A percentile compares a stretch with the other conserved stretches of the same genome.
Evolutionary conservation across 192 early-diverging fungal genomes (phyloP).

Genomic region (Coemansia biformis): DNA sequence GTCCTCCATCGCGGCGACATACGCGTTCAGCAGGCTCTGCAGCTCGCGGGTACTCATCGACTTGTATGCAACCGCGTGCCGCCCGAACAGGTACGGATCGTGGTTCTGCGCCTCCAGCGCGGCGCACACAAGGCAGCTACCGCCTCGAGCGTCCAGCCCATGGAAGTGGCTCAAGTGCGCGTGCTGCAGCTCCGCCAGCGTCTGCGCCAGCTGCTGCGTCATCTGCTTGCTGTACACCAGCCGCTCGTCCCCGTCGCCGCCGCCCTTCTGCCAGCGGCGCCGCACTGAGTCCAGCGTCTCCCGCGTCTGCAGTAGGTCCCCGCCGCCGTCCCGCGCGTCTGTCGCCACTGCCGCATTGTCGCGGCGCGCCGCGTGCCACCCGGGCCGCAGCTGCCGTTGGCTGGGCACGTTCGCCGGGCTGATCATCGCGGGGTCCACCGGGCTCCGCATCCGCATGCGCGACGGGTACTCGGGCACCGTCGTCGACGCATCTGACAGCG

Average conservation of each 20-base stretch:
- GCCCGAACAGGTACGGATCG: slow-evolving; percentile 43
- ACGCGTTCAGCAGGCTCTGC: slow-evolving; percentile 39
- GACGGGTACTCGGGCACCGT: slow-evolving; percentile 20
- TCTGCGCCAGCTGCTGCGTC: slow-evolving; percentile 31
- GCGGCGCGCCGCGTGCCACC: not conserved
- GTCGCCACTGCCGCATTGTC: not conserved
- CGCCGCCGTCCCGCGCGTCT: not conserved
- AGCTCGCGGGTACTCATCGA: slow-evolving; percentile 37
- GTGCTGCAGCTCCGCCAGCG: slow-evolving; percentile 41
- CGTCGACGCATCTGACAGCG: slow-evolving; percentile 40
- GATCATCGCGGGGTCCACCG: slow-evolving; percentile 22
- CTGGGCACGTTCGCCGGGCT: slow-evolving; percentile 15
- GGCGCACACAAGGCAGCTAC: slow-evolving; percentile 23
- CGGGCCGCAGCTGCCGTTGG: not conserved
- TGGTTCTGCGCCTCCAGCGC: slow-evolving; percentile 40
- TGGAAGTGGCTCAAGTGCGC: slow-evolving; percentile 39
- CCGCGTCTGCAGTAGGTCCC: slow-evolving; percentile 26
- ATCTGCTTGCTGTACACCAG: slow-evolving; percentile 14
- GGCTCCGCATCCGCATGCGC: slow-evolving; percentile 15
- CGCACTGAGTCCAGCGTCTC: slow-evolving; percentile 31
- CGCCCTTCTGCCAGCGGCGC: not conserved
- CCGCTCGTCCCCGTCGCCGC: slow-evolving; percentile 1
- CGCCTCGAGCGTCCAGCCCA: not conserved
- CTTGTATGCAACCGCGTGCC: slow-evolving; percentile 30
- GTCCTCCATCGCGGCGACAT: slow-evolving; percentile 42